Evolutionary conservation across 306 rosid genomes (phyloP).

Genomic region (Medicago lupulina): DNA sequence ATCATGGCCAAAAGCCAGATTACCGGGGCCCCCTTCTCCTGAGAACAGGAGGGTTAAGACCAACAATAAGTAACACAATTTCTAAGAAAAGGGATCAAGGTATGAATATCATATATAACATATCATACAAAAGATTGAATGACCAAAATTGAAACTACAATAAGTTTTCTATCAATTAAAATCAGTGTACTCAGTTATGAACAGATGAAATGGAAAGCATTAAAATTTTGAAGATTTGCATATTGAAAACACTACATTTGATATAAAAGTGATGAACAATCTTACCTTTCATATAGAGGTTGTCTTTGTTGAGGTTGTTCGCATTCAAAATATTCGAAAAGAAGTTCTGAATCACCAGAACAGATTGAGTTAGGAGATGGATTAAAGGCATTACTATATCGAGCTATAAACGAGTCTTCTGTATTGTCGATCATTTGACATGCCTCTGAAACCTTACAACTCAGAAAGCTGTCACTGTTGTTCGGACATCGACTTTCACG

Average conservation of each 20-base stretch:
- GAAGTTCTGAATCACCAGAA: conserved; percentile 61
- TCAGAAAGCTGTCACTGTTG: conserved; percentile 18
- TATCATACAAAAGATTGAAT: conserved; percentile 9
- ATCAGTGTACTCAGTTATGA: not conserved
- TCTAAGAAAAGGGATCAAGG: not conserved
- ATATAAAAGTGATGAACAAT: conserved; percentile 35
- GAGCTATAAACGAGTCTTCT: conserved; percentile 43
- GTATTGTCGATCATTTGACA: conserved; percentile 37
- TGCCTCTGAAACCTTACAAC: conserved; percentile 45
- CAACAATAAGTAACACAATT: too few relatives aligned
- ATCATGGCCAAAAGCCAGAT: not conserved
- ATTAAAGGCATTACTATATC: conserved; percentile 34
- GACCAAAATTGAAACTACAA: not conserved
- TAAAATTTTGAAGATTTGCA: not conserved
- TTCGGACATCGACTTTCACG: conserved; percentile 25
- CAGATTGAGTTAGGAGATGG: conserved; percentile 39
- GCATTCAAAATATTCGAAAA: conserved; percentile 85
- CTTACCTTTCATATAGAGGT: conserved; percentile 78
- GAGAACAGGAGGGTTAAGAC: too few relatives aligned
- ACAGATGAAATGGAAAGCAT: conserved; percentile 7
- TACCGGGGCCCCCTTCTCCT: too few relatives aligned
- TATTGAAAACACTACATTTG: conserved; percentile 7
- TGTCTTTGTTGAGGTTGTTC: conserved; percentile 81
- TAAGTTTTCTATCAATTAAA: conserved; percentile 3
- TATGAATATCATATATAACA: not conserved